Percentiles rank a stretch among this genome's conserved stretches.
phyloP scores from a whole-genome alignment of 345 rosid genomes.

The Salix viminalis region DNA sequence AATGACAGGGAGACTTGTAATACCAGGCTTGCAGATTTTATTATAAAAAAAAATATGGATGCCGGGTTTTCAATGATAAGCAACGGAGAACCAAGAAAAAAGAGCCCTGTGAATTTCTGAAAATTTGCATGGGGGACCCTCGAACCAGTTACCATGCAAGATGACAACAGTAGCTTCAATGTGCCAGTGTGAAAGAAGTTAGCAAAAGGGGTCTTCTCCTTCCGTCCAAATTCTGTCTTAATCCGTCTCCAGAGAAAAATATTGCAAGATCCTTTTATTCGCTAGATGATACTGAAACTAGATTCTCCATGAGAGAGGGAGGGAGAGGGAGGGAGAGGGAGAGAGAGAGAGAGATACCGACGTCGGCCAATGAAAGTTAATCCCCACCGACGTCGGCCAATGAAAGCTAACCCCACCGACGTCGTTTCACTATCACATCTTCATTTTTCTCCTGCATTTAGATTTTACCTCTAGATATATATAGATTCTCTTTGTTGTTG shows the following conservation, averaged over 20 bases:
- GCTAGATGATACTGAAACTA: constrained; percentile 2
- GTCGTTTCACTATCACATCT: not conserved
- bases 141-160: not conserved
- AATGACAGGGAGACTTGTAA: no score
- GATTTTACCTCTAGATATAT: not conserved
- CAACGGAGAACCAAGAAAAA: constrained; percentile 7
- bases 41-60: not conserved
- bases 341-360: not conserved
- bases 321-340: not conserved
- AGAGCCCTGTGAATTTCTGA: not conserved
- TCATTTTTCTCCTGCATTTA: not conserved
- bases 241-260: not conserved
- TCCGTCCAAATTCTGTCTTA: not conserved
- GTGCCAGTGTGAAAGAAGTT: not conserved
- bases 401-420: not conserved
- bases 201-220: not conserved
- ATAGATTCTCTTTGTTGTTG: not conserved
- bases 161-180: constrained; percentile 18
- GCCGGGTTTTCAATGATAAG: constrained; percentile 1
- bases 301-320: constrained; percentile 1
- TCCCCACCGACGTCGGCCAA: constrained; percentile 5
- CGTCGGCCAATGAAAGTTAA: no score
- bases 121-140: constrained; percentile 5
- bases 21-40: no score
- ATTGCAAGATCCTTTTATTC: not conserved